Evolutionary conservation across 441 rosid genomes (phyloP).

Genomic region (Erysimum cheiri): DNA sequence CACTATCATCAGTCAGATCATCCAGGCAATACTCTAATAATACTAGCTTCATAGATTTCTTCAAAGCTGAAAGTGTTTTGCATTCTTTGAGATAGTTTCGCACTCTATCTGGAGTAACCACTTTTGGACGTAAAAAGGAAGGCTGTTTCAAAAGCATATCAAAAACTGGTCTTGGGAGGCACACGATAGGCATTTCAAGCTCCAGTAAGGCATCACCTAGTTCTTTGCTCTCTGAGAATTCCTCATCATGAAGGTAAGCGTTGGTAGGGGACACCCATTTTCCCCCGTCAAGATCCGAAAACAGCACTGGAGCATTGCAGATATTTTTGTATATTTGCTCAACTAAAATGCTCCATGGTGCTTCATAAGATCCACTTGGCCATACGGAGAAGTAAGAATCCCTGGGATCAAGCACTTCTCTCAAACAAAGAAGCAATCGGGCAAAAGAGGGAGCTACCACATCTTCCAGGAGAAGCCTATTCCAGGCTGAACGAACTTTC

Average conservation of each 20-base stretch:
- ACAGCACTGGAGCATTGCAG: conserved; percentile 67
- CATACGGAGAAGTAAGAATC: conserved; percentile 77
- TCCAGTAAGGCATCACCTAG: conserved; percentile 79
- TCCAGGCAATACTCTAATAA: conserved; percentile 96
- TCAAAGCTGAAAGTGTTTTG: conserved; percentile 57
- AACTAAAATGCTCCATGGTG: conserved; percentile 94
- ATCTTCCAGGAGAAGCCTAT: conserved; percentile 95
- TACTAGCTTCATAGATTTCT: conserved; percentile 73
- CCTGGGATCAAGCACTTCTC: conserved; percentile 66
- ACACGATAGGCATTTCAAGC: conserved; percentile 91
- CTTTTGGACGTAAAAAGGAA: conserved; percentile 72
- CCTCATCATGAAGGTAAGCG: conserved; percentile 91
- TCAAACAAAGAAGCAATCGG: conserved; percentile 73
- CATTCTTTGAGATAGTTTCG: conserved; percentile 77
- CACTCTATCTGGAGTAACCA: conserved; percentile 87
- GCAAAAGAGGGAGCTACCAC: conserved; percentile 80
- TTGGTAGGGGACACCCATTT: conserved; percentile 85
- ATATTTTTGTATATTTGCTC: conserved; percentile 79
- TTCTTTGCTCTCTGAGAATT: conserved; percentile 72
- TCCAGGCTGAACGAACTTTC: conserved; percentile 94
- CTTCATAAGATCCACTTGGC: conserved; percentile 93
- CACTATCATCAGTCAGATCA: conserved; percentile 87
- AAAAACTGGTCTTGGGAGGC: conserved; percentile 73
- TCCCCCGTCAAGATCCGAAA: conserved; percentile 79
- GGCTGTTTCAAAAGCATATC: conserved; percentile 78